A percentile compares a stretch with the other conserved stretches of the same genome.
These are phyloP conservation scores for Epichloe scottii DNA, from an alignment of 2,329 filamentous ascomycete species.

Conservation along the genomic window DNA sequence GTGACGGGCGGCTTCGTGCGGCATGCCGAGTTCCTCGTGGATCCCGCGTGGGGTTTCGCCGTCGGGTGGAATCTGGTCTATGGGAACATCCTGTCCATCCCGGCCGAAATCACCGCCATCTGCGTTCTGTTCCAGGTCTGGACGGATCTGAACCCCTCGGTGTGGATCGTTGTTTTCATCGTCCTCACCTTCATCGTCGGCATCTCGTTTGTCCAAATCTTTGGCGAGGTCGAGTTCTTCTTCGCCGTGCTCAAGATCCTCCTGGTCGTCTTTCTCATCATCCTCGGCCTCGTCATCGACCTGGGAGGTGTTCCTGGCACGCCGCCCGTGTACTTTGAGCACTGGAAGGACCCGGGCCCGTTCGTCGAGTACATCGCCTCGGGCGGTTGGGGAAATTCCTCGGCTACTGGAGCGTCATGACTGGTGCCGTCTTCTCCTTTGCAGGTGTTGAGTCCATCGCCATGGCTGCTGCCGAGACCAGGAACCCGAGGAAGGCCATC, in stretches of 20 bases:
- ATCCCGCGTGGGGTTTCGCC: constrained; percentile 45
- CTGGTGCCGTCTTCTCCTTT: constrained; percentile 55
- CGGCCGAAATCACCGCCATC: constrained; percentile 50
- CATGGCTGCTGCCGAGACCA: constrained; percentile 48
- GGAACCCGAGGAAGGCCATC: constrained; percentile 40
- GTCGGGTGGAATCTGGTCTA: constrained; percentile 44
- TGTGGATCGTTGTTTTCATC: constrained; percentile 39
- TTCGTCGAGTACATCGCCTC: constrained; percentile 52
- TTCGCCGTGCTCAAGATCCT: constrained; percentile 44
- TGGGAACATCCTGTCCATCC: constrained; percentile 40
- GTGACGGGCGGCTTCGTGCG: constrained; percentile 51
- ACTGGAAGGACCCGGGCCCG: constrained; percentile 57
- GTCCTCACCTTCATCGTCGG: constrained; percentile 43
- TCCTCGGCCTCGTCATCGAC: constrained; percentile 49
- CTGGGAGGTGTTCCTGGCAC: constrained; percentile 48
- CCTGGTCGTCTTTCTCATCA: constrained; percentile 48
- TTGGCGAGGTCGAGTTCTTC: constrained; percentile 45
- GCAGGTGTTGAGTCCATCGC: constrained; percentile 52
- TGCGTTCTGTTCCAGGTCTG: constrained; percentile 52
- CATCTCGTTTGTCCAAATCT: constrained; percentile 43
- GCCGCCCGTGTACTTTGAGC: constrained; percentile 49
- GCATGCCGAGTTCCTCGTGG: constrained; percentile 47
- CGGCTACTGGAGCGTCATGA: constrained; percentile 51
- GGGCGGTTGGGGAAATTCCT: constrained; percentile 51
- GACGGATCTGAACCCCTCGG: constrained; percentile 41